These are phyloP conservation scores for Suhomyces faveliae DNA, from an alignment of 805 yeast genomes.

Conservation along the genomic window DNA sequence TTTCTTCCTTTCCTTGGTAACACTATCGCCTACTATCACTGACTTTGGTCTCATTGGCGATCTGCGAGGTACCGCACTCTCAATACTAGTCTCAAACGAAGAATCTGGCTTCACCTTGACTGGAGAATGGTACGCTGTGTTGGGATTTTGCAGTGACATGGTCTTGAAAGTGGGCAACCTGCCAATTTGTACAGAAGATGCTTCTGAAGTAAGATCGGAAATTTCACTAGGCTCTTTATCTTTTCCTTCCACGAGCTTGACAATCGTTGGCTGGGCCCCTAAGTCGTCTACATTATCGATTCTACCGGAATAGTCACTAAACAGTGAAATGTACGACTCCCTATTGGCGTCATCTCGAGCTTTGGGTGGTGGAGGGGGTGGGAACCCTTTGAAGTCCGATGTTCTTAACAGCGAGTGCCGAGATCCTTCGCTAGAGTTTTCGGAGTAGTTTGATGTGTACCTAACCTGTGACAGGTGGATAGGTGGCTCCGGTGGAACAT, in stretches of 20 bases:
- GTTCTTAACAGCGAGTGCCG: not conserved
- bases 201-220: constrained; percentile 11
- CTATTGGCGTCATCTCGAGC: constrained; percentile 6
- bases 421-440: not conserved
- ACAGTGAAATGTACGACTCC: constrained; percentile 15
- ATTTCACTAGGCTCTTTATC: constrained; percentile 1
- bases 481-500: not conserved
- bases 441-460: not conserved
- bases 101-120: constrained; percentile 24
- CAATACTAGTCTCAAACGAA: constrained; percentile 34
- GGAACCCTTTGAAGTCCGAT: constrained; percentile 9
- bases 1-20: constrained; percentile 1
- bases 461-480: not conserved
- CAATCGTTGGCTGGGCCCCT: constrained; percentile 10
- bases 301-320: constrained; percentile 20
- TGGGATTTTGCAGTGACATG: constrained; percentile 6
- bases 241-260: constrained; percentile 4
- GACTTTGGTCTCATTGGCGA: constrained; percentile 39
- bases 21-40: constrained; percentile 10
- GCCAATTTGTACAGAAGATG: constrained; percentile 16
- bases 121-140: not conserved
- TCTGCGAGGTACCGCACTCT: constrained; percentile 38
- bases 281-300: constrained; percentile 21
- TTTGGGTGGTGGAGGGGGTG: constrained; percentile 10
- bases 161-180: constrained; percentile 21